Conservation (phyloP, 2,329 filamentous ascomycete genomes). For the Xylaria sp. region DNA sequence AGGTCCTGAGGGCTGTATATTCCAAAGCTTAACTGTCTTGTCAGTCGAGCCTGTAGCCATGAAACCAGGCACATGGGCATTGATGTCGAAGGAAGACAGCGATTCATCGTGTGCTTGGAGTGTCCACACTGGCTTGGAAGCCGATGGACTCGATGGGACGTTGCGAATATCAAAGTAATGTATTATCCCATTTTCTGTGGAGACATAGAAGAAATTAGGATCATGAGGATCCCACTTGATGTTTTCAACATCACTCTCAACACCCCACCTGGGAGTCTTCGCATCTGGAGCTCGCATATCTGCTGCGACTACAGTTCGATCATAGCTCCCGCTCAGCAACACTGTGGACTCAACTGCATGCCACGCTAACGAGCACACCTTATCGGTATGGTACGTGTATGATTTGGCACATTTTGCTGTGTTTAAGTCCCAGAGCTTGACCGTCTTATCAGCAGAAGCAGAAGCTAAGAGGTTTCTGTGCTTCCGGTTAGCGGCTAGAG, state of each 20-base stretch:
- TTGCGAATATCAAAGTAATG: slow-evolving; percentile 91
- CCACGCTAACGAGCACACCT: slow-evolving; percentile 97
- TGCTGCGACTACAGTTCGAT: slow-evolving; percentile 90
- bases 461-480: slow-evolving; percentile 96
- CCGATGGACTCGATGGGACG: slow-evolving; percentile 75
- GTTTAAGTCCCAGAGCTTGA: slow-evolving; percentile 97
- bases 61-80: slow-evolving; percentile 88
- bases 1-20: slow-evolving; percentile 81
- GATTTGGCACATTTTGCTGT: slow-evolving; percentile 94
- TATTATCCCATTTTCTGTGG: slow-evolving; percentile 89
- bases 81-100: slow-evolving; percentile 92
- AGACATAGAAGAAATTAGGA: slow-evolving; percentile 92
- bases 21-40: slow-evolving; percentile 97
- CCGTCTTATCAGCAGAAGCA: slow-evolving; percentile 93
- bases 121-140: slow-evolving; percentile 89
- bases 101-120: slow-evolving; percentile 95
- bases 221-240: slow-evolving; percentile 95
- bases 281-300: slow-evolving; percentile 95
- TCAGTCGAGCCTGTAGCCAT: slow-evolving; percentile 94
- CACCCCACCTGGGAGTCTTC: slow-evolving; percentile 84
- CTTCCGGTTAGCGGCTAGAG: slow-evolving; percentile 89
- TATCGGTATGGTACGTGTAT: slow-evolving; percentile 95
- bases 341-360: slow-evolving; percentile 87
- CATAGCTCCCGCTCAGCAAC: slow-evolving; percentile 92
- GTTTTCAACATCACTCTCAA: slow-evolving; percentile 94